phyloP scores from a whole-genome alignment of 1,284 basidiomycete genomes.

The Malassezia restricta region DNA sequence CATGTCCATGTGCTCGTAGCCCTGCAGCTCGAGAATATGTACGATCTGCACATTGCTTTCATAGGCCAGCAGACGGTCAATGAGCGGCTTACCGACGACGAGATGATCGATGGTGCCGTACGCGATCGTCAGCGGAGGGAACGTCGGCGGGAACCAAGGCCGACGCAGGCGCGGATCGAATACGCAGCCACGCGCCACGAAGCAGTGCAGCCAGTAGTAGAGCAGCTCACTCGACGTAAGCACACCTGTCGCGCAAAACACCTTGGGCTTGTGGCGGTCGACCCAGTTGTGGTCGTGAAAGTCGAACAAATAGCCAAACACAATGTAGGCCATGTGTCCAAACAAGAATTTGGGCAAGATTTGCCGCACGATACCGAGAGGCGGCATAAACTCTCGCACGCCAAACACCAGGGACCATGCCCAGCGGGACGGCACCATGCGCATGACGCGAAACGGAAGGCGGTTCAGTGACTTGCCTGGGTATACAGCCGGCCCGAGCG shows the following conservation, averaged over 20 bases:
- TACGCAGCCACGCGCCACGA: conserved; percentile 42
- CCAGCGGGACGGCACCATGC: conserved; percentile 34
- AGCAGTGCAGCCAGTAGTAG: conserved; percentile 44
- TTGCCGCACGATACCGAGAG: conserved; percentile 30
- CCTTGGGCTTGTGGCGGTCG: conserved; percentile 41
- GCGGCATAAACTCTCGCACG: conserved; percentile 39
- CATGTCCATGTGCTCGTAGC: conserved; percentile 43
- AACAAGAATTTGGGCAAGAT: conserved; percentile 37
- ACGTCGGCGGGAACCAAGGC: conserved; percentile 40
- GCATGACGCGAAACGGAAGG: conserved; percentile 41
- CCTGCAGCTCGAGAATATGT: conserved; percentile 41
- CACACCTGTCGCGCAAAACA: conserved; percentile 39
- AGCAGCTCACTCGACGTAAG: conserved; percentile 40
- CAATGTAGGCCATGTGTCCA: conserved; percentile 42
- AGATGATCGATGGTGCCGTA: conserved; percentile 42
- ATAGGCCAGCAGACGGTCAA: conserved; percentile 31
- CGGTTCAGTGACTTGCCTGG: conserved; percentile 39
- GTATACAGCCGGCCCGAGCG: conserved; percentile 43
- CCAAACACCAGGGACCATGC: conserved; percentile 43
- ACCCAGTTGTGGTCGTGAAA: conserved; percentile 44
- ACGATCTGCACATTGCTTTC: conserved; percentile 43
- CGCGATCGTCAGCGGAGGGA: conserved; percentile 42
- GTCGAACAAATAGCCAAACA: conserved; percentile 41
- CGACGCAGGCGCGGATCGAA: conserved; percentile 38
- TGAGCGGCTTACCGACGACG: conserved; percentile 41